phyloP scores from a whole-genome alignment of 1,284 basidiomycete genomes.

The Heliocybe sulcata region DNA sequence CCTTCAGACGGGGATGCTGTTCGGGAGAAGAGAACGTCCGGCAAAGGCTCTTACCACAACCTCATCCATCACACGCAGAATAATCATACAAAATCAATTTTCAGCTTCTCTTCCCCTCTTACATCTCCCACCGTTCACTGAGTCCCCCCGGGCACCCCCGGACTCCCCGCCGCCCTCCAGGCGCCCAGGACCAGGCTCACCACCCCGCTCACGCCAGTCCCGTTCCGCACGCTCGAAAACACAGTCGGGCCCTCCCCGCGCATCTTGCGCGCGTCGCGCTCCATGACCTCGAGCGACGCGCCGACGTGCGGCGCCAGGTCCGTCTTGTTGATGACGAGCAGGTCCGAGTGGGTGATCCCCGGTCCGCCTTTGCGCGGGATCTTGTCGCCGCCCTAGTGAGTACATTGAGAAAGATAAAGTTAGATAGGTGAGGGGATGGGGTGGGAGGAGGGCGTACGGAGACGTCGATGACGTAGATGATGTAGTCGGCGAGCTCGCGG shows the following conservation, averaged over 20 bases:
- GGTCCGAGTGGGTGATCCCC: slow-evolving; percentile 92
- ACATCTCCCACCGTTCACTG: neutral
- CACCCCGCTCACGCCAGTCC: slow-evolving; percentile 78
- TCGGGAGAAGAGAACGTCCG: too few relatives aligned
- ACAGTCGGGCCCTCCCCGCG: slow-evolving; percentile 91
- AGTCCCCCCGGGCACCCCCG: slow-evolving; percentile 41
- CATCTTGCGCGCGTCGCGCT: slow-evolving; percentile 88
- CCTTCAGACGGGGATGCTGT: too few relatives aligned
- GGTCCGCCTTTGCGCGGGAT: slow-evolving; percentile 97
- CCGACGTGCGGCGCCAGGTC: slow-evolving; percentile 92
- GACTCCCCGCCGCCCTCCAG: slow-evolving; percentile 74
- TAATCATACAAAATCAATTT: neutral
- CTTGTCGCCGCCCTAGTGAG: slow-evolving; percentile 83
- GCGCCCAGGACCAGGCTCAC: slow-evolving; percentile 1
- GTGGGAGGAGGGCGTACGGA: slow-evolving; percentile 36
- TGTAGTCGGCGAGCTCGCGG: slow-evolving; percentile 94
- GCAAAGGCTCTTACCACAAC: too few relatives aligned
- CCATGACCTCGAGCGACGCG: slow-evolving; percentile 94
- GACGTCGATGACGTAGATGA: slow-evolving; percentile 90
- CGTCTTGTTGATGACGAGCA: slow-evolving; percentile 95
- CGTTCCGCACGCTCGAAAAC: slow-evolving; percentile 74
- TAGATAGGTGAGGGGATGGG: neutral
- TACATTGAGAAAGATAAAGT: neutral
- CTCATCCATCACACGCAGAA: too few relatives aligned
- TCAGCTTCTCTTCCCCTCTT: neutral